Base-by-base conservation (phyloP, 257 asterid species). In the Nicotiana attenuata region DNA sequence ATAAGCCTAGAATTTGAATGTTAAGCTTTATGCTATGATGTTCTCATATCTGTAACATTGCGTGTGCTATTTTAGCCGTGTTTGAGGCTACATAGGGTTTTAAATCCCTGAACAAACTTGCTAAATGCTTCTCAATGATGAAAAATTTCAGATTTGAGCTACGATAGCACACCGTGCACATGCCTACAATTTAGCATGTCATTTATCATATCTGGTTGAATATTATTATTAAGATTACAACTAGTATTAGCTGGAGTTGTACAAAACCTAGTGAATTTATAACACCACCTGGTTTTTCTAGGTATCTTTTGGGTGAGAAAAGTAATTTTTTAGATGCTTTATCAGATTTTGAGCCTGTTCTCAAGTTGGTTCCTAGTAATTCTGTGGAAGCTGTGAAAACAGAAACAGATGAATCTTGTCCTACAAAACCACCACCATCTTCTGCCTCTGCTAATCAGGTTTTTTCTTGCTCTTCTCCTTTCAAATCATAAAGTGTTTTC, bases 271-370 rank as follows among this genome's bases (percentile, higher is more conserved):
- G 89, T 47, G 93, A 77, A 20, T 90, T 93, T 71, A 89, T 93
- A 14, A 94, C 92, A 41, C 99, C 99, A 3, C 92, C 92, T 6
- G 93, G 93, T 7, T 96, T 97, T 0, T 88, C 95, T 1, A 81
- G 98, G 67, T 91, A 91, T 45, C 76, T 92, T 84, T 63, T 95
- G 90, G 87, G 92, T 81, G 95, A 33, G 79, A 86, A 85, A 66
- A 86, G 50, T 41, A 41, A 52, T 63, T 47, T 88, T 67, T 47
- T 85, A 47, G 85, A 85, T 31, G 83, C 80, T 57, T 63, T 81
- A 6, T 82, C 95, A 17, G 91, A 89, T 81, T 65, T 84, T 59
- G 91, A 86, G 20, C 87, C 88, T n/a, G 53, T 81, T 82, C 52
- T 76, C 3, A 67, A 86, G 8, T 10, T 66, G 57, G 78, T 77